phyloP scores from a whole-genome alignment of 768 basidiomycete species.

The Psilocybe cubensis region DNA sequence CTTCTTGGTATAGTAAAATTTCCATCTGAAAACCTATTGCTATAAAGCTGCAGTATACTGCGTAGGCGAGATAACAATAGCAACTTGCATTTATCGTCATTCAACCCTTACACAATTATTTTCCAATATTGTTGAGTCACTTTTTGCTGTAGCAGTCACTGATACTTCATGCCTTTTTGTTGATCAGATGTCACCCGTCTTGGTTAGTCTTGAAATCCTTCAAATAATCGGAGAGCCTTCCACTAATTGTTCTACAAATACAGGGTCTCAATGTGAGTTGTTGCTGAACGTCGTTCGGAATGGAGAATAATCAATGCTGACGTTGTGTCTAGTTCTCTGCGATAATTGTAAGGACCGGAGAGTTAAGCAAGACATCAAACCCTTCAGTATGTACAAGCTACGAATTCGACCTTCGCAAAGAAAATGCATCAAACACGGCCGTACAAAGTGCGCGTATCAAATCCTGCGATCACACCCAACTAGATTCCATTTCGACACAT shows the following conservation, averaged over 20 bases:
- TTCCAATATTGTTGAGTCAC: background rate
- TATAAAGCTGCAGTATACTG: background rate
- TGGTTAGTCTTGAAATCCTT: background rate
- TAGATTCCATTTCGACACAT: background rate
- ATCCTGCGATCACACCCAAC: background rate
- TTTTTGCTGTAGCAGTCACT: background rate
- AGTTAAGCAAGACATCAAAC: background rate
- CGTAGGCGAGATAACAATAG: background rate
- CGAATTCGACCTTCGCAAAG: background rate
- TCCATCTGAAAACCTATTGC: background rate
- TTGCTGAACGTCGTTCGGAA: background rate
- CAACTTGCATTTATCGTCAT: background rate
- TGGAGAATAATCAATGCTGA: background rate
- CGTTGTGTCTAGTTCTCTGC: background rate
- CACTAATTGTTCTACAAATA: background rate
- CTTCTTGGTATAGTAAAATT: background rate
- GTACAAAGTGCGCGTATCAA: background rate
- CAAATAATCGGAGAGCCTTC: background rate
- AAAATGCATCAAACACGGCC: background rate
- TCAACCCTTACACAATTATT: background rate
- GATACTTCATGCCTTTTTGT: background rate
- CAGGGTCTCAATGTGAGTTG: background rate
- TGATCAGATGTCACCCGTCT: background rate
- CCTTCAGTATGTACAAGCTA: background rate
- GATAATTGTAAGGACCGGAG: background rate